phyloP scores from a whole-genome alignment of 2,329 filamentous ascomycete genomes.

The Massarina eburnea region DNA sequence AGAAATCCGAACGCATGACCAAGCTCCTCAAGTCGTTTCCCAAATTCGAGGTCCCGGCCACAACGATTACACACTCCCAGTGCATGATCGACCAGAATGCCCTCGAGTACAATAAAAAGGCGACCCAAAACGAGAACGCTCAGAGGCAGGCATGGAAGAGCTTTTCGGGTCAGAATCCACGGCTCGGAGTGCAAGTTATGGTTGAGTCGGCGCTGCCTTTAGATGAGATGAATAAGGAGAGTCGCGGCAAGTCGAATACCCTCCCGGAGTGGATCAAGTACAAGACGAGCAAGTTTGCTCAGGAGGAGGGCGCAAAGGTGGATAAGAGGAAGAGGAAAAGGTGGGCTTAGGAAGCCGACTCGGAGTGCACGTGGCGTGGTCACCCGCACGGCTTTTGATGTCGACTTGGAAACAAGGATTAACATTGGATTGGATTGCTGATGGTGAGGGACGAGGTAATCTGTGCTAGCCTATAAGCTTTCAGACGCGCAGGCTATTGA shows the following conservation, averaged over 20 bases:
- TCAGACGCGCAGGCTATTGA: too few species aligned
- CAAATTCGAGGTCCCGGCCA: conserved; percentile 1
- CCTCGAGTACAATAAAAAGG: conserved; percentile 14
- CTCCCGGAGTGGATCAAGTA: conserved; percentile 26
- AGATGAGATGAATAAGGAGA: conserved; percentile 16
- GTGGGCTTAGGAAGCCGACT: not conserved
- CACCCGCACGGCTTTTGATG: too few species aligned
- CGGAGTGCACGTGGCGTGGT: too few species aligned
- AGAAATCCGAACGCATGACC: conserved; percentile 19
- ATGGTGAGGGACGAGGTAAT: too few species aligned
- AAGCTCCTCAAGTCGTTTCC: conserved; percentile 18
- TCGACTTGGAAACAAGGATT: too few species aligned
- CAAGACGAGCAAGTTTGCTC: conserved; percentile 14
- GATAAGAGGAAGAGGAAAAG: not conserved
- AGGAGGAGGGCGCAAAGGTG: not conserved
- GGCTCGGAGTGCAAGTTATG: conserved; percentile 17
- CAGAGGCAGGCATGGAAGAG: conserved; percentile 17
- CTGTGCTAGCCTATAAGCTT: too few species aligned
- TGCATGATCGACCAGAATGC: not conserved
- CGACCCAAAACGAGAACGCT: conserved; percentile 12
- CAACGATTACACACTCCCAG: not conserved
- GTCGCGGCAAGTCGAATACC: conserved; percentile 9
- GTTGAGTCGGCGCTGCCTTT: conserved; percentile 13
- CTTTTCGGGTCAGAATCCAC: conserved; percentile 17
- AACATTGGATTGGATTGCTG: too few species aligned